Evolutionary conservation across 805 yeast genomes (phyloP).

Genomic region (Saturnispora quitensis): DNA sequence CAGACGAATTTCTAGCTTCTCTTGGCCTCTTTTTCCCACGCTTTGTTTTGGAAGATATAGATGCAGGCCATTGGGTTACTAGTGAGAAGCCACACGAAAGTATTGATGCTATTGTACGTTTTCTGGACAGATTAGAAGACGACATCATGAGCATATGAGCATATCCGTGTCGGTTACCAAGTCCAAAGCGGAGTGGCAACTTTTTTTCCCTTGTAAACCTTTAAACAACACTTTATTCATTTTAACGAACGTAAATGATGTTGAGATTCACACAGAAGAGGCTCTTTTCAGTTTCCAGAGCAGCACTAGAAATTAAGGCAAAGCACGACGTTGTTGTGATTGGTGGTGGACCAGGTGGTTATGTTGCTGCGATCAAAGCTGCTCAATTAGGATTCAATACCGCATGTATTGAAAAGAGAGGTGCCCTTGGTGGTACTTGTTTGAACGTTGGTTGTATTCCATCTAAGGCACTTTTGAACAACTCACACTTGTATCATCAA

Average conservation of each 20-base stretch:
- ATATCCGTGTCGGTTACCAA: conserved; percentile 2
- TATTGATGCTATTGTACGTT: conserved; percentile 50
- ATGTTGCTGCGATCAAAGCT: conserved; percentile 97
- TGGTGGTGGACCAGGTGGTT: conserved; percentile 99
- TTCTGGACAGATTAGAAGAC: conserved; percentile 17
- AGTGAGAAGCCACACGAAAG: conserved; percentile 80
- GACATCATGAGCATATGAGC: background rate
- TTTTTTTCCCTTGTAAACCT: background rate
- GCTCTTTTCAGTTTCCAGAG: conserved; percentile 26
- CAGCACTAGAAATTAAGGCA: conserved; percentile 18
- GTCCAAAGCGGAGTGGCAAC: conserved; percentile 1
- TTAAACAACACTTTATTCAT: background rate
- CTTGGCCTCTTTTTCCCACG: conserved; percentile 73
- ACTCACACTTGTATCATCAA: conserved; percentile 86
- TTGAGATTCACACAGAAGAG: conserved; percentile 25
- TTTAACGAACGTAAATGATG: conserved; percentile 15
- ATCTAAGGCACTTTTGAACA: conserved; percentile 89
- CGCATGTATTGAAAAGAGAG: conserved; percentile 96
- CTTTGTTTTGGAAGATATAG: conserved; percentile 63
- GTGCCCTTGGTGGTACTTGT: conserved; percentile 96
- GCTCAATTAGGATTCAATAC: conserved; percentile 93
- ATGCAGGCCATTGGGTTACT: conserved; percentile 90
- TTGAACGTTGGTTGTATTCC: conserved; percentile 99
- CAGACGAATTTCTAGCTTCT: conserved; percentile 69
- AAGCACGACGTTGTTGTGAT: conserved; percentile 83